phyloP scores from a whole-genome alignment of 805 yeast genomes.

The Saccharomycodes ludwigii region DNA sequence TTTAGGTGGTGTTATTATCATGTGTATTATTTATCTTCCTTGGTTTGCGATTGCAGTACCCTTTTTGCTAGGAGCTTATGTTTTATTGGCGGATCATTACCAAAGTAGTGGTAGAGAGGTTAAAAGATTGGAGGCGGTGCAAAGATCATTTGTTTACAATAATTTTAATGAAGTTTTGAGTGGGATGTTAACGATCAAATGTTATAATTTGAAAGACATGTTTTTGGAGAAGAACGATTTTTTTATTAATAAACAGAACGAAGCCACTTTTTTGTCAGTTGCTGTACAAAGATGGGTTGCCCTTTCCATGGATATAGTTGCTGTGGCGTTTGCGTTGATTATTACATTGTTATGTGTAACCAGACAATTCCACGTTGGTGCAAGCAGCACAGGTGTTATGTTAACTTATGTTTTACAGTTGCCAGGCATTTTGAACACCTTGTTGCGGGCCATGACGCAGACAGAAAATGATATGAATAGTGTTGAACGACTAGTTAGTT shows the following conservation, averaged over 20 bases:
- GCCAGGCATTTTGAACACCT: slow-evolving; percentile 41
- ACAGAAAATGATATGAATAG: slow-evolving; percentile 49
- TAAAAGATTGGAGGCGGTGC: slow-evolving; percentile 39
- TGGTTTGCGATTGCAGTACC: slow-evolving; percentile 68
- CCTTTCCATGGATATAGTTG: slow-evolving; percentile 38
- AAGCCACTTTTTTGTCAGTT: slow-evolving; percentile 37
- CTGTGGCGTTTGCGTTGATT: slow-evolving; percentile 36
- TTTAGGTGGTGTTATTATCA: slow-evolving; percentile 52
- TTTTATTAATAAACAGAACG: slow-evolving; percentile 40
- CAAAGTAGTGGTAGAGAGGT: slow-evolving; percentile 40
- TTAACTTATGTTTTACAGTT: slow-evolving; percentile 46
- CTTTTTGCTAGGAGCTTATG: slow-evolving; percentile 34
- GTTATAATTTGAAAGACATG: slow-evolving; percentile 26
- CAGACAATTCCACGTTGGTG: slow-evolving; percentile 41
- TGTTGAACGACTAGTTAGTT: slow-evolving; percentile 48
- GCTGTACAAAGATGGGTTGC: slow-evolving; percentile 58
- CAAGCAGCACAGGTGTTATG: slow-evolving; percentile 51
- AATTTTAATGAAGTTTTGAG: slow-evolving; percentile 37
- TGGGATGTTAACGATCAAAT: slow-evolving; percentile 37
- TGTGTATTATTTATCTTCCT: slow-evolving; percentile 63
- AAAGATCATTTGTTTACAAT: slow-evolving; percentile 39
- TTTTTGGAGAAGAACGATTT: slow-evolving; percentile 33
- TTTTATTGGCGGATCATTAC: slow-evolving; percentile 31
- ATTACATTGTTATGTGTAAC: slow-evolving; percentile 48
- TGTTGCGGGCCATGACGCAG: slow-evolving; percentile 41